Conservation (phyloP, 805 yeast genomes). For the Candida tibetensis region DNA sequence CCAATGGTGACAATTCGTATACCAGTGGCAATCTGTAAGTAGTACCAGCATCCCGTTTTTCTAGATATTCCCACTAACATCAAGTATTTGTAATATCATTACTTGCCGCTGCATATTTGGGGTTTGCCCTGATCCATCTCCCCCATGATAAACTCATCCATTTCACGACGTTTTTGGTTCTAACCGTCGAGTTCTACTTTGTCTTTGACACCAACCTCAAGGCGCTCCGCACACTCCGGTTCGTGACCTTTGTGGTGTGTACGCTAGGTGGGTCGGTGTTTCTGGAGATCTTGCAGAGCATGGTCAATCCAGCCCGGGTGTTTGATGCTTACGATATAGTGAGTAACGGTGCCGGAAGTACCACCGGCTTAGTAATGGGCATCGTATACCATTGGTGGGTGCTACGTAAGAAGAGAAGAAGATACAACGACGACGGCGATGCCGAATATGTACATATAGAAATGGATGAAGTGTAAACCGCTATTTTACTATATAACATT, state of each 20-base stretch:
- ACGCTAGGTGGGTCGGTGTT: constrained; percentile 45
- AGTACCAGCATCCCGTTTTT: background rate
- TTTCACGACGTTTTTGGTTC: constrained; percentile 42
- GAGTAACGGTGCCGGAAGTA: constrained; percentile 32
- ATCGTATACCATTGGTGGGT: background rate
- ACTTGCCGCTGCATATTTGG: constrained; percentile 42
- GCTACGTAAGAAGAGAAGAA: background rate
- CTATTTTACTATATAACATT: too few species aligned
- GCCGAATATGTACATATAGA: constrained; percentile 5
- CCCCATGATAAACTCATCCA: constrained; percentile 53
- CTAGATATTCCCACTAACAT: constrained; percentile 5
- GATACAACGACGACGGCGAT: background rate
- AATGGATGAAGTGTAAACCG: constrained; percentile 3
- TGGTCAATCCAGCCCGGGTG: constrained; percentile 43
- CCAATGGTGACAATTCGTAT: constrained; percentile 4
- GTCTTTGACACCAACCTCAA: constrained; percentile 33
- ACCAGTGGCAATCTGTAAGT: constrained; percentile 10
- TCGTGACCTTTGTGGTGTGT: constrained; percentile 35
- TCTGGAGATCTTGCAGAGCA: constrained; percentile 51
- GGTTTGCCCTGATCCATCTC: constrained; percentile 48
- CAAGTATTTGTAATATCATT: constrained; percentile 28
- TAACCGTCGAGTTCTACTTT: constrained; percentile 50
- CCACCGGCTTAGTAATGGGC: constrained; percentile 20
- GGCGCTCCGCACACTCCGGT: constrained; percentile 1
- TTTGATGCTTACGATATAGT: constrained; percentile 51